These are phyloP conservation scores for Trichoderma guizhouense DNA, from an alignment of 2,329 filamentous ascomycete genomes.

Conservation along the genomic window DNA sequence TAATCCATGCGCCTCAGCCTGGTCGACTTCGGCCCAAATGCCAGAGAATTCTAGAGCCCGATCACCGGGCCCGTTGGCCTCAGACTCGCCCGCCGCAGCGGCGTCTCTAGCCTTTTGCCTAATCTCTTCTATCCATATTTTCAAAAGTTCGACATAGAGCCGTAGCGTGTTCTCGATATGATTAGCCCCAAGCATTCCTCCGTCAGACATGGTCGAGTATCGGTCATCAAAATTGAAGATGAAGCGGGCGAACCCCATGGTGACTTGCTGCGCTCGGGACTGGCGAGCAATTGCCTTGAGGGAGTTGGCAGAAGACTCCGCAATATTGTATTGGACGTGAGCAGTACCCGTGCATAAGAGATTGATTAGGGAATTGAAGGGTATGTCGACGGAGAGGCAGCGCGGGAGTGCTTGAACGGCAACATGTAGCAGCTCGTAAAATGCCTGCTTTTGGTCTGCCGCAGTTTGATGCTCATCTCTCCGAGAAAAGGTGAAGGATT, in stretches of 20 bases:
- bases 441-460: slow-evolving; percentile 84
- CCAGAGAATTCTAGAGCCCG: slow-evolving; percentile 76
- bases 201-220: slow-evolving; percentile 97
- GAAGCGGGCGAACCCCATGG: slow-evolving; percentile 92
- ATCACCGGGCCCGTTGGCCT: slow-evolving; percentile 62
- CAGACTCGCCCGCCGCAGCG: slow-evolving; percentile 60
- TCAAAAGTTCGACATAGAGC: slow-evolving; percentile 87
- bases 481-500: slow-evolving; percentile 86
- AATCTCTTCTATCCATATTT: slow-evolving; percentile 98
- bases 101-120: slow-evolving; percentile 78
- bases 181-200: slow-evolving; percentile 87
- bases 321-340: slow-evolving; percentile 90
- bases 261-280: slow-evolving; percentile 89
- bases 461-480: slow-evolving; percentile 72
- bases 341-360: slow-evolving; percentile 94
- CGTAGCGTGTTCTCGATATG: slow-evolving; percentile 94
- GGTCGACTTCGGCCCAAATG: slow-evolving; percentile 90
- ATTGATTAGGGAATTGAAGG: slow-evolving; percentile 91
- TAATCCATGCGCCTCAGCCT: slow-evolving; percentile 91
- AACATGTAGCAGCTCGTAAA: slow-evolving; percentile 92
- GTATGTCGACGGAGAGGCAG: slow-evolving; percentile 87
- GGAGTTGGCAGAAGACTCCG: slow-evolving; percentile 85
- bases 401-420: slow-evolving; percentile 92
- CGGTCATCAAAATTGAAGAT: slow-evolving; percentile 98
- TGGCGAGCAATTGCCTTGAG: slow-evolving; percentile 94